These are phyloP conservation scores for Cordyceps farinosa DNA, from an alignment of 2,329 filamentous ascomycete genomes.

Conservation along the genomic window DNA sequence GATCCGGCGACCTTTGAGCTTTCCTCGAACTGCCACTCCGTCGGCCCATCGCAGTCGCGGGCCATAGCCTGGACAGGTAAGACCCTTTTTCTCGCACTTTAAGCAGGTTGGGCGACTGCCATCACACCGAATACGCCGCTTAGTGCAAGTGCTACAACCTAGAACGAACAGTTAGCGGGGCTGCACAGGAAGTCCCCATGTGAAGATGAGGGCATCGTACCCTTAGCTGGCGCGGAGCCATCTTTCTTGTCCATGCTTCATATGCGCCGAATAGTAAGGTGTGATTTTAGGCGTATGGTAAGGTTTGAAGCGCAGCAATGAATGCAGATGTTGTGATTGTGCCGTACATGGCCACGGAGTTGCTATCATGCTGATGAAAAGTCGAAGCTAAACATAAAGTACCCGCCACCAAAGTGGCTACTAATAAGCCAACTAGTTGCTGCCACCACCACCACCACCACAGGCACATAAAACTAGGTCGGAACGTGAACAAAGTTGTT, in stretches of 20 bases:
- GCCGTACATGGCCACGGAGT: background rate
- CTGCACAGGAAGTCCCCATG: too few species aligned
- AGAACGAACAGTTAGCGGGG: background rate
- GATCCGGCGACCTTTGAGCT: slow-evolving; percentile 22
- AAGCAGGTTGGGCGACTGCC: slow-evolving; percentile 25
- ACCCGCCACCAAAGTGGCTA: too few species aligned
- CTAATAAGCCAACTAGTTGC: too few species aligned
- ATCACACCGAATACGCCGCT: slow-evolving; percentile 30
- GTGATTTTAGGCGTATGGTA: too few species aligned
- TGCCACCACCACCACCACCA: too few species aligned
- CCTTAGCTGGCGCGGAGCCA: background rate
- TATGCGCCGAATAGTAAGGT: background rate
- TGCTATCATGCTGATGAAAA: slow-evolving; percentile 2
- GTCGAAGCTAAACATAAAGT: background rate
- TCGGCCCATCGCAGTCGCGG: slow-evolving; percentile 28
- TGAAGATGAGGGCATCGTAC: background rate
- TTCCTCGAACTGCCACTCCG: slow-evolving; percentile 28
- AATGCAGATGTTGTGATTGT: background rate
- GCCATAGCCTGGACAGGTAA: slow-evolving; percentile 28
- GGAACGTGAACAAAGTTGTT: too few species aligned
- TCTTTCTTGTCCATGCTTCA: slow-evolving; percentile 6
- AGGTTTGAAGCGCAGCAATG: background rate
- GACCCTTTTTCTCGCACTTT: slow-evolving; percentile 30
- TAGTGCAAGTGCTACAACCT: slow-evolving; percentile 28
- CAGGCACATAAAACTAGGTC: too few species aligned